Evolutionary conservation across 768 basidiomycete species (phyloP).

Genomic region (Hydnomerulius pinastri): DNA sequence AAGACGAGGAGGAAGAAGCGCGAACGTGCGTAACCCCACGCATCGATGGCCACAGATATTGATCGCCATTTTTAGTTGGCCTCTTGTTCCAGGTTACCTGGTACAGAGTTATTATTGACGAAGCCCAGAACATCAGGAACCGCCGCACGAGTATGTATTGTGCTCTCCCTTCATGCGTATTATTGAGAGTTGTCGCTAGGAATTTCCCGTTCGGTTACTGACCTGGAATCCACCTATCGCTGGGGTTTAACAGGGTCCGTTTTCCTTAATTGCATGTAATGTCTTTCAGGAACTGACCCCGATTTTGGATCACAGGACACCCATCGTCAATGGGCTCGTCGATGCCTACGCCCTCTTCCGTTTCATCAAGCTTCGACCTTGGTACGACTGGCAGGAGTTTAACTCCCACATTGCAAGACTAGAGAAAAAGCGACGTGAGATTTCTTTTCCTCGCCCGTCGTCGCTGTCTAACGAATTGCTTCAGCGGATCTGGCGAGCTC

Average conservation of each 20-base stretch:
- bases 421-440: constrained; percentile 57
- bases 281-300: not conserved
- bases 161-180: not conserved
- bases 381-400: constrained; percentile 45
- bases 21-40: constrained; percentile 18
- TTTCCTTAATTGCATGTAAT: constrained; percentile 3
- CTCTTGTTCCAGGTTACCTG: constrained; percentile 48
- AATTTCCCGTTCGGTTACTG: constrained; percentile 54
- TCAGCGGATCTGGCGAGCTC: constrained; percentile 54
- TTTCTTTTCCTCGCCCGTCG: not conserved
- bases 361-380: constrained; percentile 42
- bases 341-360: constrained; percentile 53
- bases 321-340: constrained; percentile 60
- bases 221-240: constrained; percentile 52
- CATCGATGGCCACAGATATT: constrained; percentile 33
- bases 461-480: not conserved
- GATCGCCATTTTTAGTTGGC: constrained; percentile 35
- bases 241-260: constrained; percentile 71
- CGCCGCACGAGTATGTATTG: constrained; percentile 44
- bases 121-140: constrained; percentile 51
- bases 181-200: constrained; percentile 32
- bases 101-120: constrained; percentile 55
- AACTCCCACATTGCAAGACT: constrained; percentile 24
- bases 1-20: constrained; percentile 39
- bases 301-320: constrained; percentile 44